phyloP scores from a whole-genome alignment of 176 grass and related monocot species.

The Tuctoria greenei region DNA sequence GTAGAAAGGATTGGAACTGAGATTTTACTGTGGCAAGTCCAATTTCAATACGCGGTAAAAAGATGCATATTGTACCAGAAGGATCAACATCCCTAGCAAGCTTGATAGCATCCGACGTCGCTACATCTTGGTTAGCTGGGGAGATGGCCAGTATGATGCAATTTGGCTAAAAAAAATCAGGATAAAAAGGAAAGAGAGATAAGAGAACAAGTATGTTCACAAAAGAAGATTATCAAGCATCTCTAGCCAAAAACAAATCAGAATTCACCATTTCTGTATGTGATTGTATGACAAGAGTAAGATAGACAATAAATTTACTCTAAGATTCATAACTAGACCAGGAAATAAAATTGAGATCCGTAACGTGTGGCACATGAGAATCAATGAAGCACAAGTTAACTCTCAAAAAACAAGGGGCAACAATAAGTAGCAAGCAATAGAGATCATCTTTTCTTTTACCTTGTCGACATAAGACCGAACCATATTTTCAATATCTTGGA shows the following conservation, averaged over 20 bases:
- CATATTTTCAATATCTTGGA: constrained; percentile 99
- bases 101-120: constrained; percentile 97
- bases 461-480: constrained; percentile 96
- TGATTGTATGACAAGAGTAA: neutral
- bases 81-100: constrained; percentile 96
- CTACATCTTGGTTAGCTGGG: constrained; percentile 99
- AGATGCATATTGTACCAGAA: constrained; percentile 53
- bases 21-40: neutral
- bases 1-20: constrained; percentile 23
- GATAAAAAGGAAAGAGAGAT: constrained; percentile 35
- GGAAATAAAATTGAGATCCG: neutral
- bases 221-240: neutral
- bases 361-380: neutral
- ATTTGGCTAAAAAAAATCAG: constrained; percentile 71
- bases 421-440: constrained; percentile 15
- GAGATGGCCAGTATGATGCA: constrained; percentile 94
- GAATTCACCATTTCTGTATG: neutral
- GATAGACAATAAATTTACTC: neutral
- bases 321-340: neutral
- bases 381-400: neutral
- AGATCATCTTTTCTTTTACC: constrained; percentile 41
- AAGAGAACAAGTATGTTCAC: neutral
- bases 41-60: constrained; percentile 12
- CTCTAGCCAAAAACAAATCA: neutral
- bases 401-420: neutral